These are phyloP conservation scores for Umbelopsis sp. DNA, from an alignment of 371 early-diverging fungal genomes.

Conservation along the genomic window DNA sequence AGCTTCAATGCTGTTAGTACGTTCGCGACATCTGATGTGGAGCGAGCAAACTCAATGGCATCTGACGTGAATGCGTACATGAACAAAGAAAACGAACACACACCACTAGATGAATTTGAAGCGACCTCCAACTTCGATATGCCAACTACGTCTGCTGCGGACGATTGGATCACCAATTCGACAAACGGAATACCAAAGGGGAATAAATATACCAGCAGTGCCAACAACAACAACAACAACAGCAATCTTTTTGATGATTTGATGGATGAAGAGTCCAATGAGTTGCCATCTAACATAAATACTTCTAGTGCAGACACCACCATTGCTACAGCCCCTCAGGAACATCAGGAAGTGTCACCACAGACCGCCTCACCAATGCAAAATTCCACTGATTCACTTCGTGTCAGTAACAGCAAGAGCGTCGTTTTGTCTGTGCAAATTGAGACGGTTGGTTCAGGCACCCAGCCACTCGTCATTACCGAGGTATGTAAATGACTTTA, in stretches of 20 bases:
- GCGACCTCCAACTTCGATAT: no score
- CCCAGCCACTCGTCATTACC: neutral
- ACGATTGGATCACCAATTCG: neutral
- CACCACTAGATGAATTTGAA: no score
- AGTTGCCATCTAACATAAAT: neutral
- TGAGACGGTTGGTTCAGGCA: constrained; percentile 10
- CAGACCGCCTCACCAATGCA: no score
- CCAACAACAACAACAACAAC: no score
- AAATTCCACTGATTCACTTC: neutral
- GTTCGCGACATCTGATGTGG: no score
- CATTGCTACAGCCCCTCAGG: no score
- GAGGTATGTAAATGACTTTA: neutral
- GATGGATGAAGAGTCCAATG: neutral
- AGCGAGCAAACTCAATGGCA: no score
- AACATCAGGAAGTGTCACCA: no score
- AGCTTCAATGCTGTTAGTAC: no score
- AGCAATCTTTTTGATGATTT: neutral
- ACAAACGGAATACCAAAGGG: neutral
- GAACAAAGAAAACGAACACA: no score
- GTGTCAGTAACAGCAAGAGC: neutral
- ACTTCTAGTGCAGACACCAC: neutral
- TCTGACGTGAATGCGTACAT: no score
- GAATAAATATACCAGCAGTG: neutral
- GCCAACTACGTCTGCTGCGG: no score
- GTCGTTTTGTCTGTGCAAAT: constrained; percentile 8